Evolutionary conservation across 805 yeast genomes (phyloP), one percentile per base, ranked within the genome.

Genomic region (Sugiyamaella valdiviana): DNA sequence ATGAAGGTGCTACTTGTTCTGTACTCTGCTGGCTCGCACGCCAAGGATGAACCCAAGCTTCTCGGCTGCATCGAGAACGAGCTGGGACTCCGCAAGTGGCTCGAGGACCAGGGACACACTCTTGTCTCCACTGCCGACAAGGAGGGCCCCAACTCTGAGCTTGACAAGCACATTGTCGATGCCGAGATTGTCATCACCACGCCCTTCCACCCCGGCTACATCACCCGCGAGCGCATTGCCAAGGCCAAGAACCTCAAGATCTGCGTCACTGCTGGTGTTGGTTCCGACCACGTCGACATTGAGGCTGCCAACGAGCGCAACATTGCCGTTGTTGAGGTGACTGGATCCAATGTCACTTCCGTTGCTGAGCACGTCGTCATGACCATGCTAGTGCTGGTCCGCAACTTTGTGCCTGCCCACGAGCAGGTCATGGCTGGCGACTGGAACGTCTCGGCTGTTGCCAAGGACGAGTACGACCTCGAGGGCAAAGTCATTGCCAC

Each of bases 281-380:
- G 95, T 9, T 81, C 88, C 16, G 93, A 85, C 64, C 93, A 85
- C 66, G 73, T 84, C 54, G 91, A 84, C 61, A 72, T 85, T 58
- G 75, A 75, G 56, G 84, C 84, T 58, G 80, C 86, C 55, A 77
- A 80, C 57, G 80, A 77, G 55, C 70, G 71, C 52, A 75, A 78
- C 53, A 77, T 85, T 60, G 74, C 83, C n/a, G 93, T 85, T 15
- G 70, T 80, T 44, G 93, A 85, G 68, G 93, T 85, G 48, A 85
- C 95, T 24, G 91, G 93, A 3, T 82, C 89, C 48, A 85, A 85
- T 63, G 89, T 84, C 42, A 76, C 75, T 17, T 81, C 89, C n/a
- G 93, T 85, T 42, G 91, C 93, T n/a, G 93, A 85, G 67, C 91
- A 85, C 60, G 90, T 77, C 41, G 64, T 84, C 43, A 79, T 85